Conservation (phyloP, 352 stramenopile genomes). For the Peronospora destructor region DNA sequence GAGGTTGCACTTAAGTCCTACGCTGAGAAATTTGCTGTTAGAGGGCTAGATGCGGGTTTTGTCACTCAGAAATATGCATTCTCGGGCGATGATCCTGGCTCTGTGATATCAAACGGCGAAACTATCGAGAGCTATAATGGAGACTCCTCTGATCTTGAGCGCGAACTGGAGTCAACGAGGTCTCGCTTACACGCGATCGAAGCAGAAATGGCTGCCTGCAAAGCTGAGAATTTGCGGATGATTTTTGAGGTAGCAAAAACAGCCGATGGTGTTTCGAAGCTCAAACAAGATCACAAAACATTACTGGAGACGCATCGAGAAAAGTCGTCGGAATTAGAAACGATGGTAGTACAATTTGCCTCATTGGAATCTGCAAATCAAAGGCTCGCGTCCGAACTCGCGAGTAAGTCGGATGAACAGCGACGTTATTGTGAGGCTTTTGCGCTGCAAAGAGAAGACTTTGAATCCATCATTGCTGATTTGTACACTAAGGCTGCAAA, state of each 20-base stretch:
- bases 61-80: conserved; percentile 12
- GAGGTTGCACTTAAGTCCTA: conserved; percentile 21
- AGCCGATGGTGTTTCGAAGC: conserved; percentile 44
- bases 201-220: conserved; percentile 47
- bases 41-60: conserved; percentile 5
- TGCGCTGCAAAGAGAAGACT: conserved; percentile 37
- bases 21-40: conserved; percentile 15
- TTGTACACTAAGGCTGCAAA: conserved; percentile 19
- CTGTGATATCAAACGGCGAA: conserved; percentile 16
- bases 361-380: conserved; percentile 23
- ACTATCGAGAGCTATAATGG: conserved; percentile 14
- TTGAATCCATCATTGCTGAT: conserved; percentile 22
- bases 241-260: conserved; percentile 71
- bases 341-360: conserved; percentile 24
- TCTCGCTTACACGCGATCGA: conserved; percentile 31
- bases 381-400: conserved; percentile 24
- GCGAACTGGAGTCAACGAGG: conserved; percentile 30
- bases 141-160: conserved; percentile 11
- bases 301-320: conserved; percentile 31
- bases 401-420: conserved; percentile 20
- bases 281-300: conserved; percentile 56
- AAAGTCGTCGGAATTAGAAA: conserved; percentile 31
- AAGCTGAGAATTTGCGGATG: conserved; percentile 70
- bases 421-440: conserved; percentile 21
- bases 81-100: conserved; percentile 12